Percentiles rank a stretch among this genome's conserved stretches.
phyloP scores from a whole-genome alignment of 2,329 filamentous ascomycete genomes.

The Sarocladium strictum region DNA sequence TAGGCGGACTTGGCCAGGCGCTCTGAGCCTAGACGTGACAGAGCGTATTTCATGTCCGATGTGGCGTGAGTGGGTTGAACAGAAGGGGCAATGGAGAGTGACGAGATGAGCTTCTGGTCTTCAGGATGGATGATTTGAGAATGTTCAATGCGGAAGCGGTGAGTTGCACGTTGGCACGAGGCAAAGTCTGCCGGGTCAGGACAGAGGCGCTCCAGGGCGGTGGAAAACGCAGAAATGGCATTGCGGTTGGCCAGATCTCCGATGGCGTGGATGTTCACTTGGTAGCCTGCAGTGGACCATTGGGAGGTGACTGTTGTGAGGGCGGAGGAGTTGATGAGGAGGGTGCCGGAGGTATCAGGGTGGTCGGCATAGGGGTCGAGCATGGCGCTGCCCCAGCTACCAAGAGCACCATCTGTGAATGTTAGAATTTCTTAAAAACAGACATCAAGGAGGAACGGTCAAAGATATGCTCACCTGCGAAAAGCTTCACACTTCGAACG shows the following conservation, averaged over 20 bases:
- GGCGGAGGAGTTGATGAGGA: conserved; percentile 58
- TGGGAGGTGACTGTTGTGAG: conserved; percentile 46
- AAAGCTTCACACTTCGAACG: conserved; percentile 62
- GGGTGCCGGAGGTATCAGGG: conserved; percentile 53
- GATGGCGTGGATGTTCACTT: conserved; percentile 69
- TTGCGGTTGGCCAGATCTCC: conserved; percentile 63
- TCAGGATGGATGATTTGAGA: conserved; percentile 62
- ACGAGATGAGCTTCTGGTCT: conserved; percentile 54
- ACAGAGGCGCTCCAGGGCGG: conserved; percentile 49
- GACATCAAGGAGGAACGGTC: neutral
- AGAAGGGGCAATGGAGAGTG: conserved; percentile 58
- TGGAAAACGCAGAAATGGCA: conserved; percentile 56
- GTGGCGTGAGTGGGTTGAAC: conserved; percentile 70
- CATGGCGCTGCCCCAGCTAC: conserved; percentile 66
- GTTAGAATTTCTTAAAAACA: conserved; percentile 7
- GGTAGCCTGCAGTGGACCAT: conserved; percentile 57
- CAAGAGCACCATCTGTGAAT: conserved; percentile 56
- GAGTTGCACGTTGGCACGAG: conserved; percentile 41
- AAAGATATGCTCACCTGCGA: conserved; percentile 48
- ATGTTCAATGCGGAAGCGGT: conserved; percentile 65
- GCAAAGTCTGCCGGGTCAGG: conserved; percentile 30
- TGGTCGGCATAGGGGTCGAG: conserved; percentile 65
- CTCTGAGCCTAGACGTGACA: conserved; percentile 48
- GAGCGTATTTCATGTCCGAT: conserved; percentile 64
- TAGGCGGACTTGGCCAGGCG: conserved; percentile 55